Conservation (phyloP, 106 monocot genomes). For the Acorus calamus region DNA sequence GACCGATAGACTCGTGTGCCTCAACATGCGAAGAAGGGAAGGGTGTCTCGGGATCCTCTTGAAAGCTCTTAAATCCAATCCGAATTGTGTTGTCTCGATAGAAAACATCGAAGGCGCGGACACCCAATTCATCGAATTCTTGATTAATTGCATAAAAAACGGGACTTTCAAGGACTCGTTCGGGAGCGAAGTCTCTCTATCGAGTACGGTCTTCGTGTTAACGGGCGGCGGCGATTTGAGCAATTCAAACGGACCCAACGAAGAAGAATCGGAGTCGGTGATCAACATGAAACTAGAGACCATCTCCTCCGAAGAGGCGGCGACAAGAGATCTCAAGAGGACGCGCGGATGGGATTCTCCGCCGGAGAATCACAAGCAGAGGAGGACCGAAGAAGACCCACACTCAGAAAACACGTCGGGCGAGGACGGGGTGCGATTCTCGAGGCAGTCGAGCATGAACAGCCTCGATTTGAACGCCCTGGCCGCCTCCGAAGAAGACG, state of each 20-base stretch:
- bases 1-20: constrained; percentile 15
- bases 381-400: not conserved
- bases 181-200: constrained; percentile 8
- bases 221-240: too few relatives aligned
- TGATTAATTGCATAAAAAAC: constrained; percentile 18
- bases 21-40: constrained; percentile 19
- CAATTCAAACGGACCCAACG: not conserved
- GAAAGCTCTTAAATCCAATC: constrained; percentile 19
- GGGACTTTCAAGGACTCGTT: constrained; percentile 20
- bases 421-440: too few relatives aligned
- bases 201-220: constrained; percentile 33
- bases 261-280: constrained; percentile 1
- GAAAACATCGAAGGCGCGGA: constrained; percentile 35
- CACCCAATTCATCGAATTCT: constrained; percentile 6
- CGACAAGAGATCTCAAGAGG: constrained; percentile 34
- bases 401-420: too few relatives aligned
- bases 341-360: constrained; percentile 1
- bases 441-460: not conserved
- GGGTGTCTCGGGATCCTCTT: constrained; percentile 9
- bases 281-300: constrained; percentile 32
- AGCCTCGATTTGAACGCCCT: constrained; percentile 50
- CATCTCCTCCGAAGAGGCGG: not conserved
- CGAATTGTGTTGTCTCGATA: constrained; percentile 35
- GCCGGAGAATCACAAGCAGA: constrained; percentile 15
- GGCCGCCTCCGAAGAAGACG: constrained; percentile 23